Percentiles rank a stretch among this genome's conserved stretches.
Conservation (phyloP, 2,329 filamentous ascomycete genomes). For the Phyllosticta ampelicida region DNA sequence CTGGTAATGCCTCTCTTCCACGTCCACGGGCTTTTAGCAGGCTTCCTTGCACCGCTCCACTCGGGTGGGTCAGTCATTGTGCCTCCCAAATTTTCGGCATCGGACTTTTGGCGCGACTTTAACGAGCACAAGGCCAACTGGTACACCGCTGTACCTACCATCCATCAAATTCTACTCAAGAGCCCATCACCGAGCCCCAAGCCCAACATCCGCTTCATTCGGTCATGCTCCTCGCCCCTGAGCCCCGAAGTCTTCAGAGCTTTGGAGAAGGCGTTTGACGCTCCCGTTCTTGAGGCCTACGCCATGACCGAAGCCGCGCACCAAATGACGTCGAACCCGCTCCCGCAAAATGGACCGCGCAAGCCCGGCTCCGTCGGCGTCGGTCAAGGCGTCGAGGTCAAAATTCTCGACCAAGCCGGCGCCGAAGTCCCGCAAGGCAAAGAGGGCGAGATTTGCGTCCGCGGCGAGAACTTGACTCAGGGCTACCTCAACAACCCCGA, state of each 20-base stretch:
- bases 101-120: constrained; percentile 75
- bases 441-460: constrained; percentile 75
- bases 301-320: constrained; percentile 88
- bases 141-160: constrained; percentile 90
- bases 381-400: constrained; percentile 72
- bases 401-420: constrained; percentile 61
- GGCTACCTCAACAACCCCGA: constrained; percentile 76
- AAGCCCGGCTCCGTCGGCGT: constrained; percentile 75
- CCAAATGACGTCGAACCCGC: constrained; percentile 63
- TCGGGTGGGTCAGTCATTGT: constrained; percentile 72
- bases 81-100: constrained; percentile 67
- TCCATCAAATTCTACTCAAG: constrained; percentile 80
- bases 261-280: constrained; percentile 62
- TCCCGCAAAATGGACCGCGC: constrained; percentile 52
- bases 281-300: constrained; percentile 79
- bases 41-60: constrained; percentile 64
- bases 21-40: constrained; percentile 78
- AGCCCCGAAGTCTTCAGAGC: constrained; percentile 73
- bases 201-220: constrained; percentile 72
- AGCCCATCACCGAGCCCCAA: constrained; percentile 55
- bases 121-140: constrained; percentile 65
- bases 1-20: constrained; percentile 88
- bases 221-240: constrained; percentile 75
- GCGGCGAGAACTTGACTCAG: constrained; percentile 70
- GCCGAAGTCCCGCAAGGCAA: constrained; percentile 56